Percentiles rank a stretch among this genome's conserved stretches.
phyloP scores from a whole-genome alignment of 768 basidiomycete species.

The Lanmaoa rubissima region DNA sequence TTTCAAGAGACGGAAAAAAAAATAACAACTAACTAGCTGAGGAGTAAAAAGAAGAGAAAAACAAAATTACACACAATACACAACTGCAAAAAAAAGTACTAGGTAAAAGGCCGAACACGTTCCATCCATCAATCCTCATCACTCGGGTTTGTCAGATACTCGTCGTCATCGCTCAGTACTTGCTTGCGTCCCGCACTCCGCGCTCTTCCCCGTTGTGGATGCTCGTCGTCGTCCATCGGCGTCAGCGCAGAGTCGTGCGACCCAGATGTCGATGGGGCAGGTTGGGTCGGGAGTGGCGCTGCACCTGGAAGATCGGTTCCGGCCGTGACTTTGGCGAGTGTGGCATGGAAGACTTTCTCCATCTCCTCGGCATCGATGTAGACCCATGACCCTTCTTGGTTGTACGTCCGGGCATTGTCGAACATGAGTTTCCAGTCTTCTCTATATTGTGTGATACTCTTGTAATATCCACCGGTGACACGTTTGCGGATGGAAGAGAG shows the following conservation, averaged over 20 bases:
- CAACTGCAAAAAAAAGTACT: neutral
- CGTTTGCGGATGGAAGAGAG: constrained; percentile 85
- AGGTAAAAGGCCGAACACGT: neutral
- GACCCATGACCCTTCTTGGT: constrained; percentile 93
- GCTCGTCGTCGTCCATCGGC: constrained; percentile 81
- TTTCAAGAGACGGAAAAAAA: constrained; percentile 5
- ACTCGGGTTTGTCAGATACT: constrained; percentile 65
- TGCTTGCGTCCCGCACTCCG: constrained; percentile 65
- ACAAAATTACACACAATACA: constrained; percentile 19
- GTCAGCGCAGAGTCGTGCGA: constrained; percentile 67
- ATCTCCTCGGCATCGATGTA: constrained; percentile 93
- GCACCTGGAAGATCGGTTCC: constrained; percentile 79
- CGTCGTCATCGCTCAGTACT: constrained; percentile 66
- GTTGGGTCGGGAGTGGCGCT: constrained; percentile 35
- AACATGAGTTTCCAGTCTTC: constrained; percentile 92
- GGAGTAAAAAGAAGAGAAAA: neutral
- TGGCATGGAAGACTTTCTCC: constrained; percentile 81
- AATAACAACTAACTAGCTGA: constrained; percentile 3
- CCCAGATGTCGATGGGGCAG: constrained; percentile 39
- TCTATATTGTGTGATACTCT: constrained; percentile 66
- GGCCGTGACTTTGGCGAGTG: constrained; percentile 60
- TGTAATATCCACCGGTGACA: constrained; percentile 62
- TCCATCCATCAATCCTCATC: constrained; percentile 57
- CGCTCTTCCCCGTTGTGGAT: constrained; percentile 53
- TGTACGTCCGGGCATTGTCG: constrained; percentile 89